A percentile compares a stretch with the other conserved stretches of the same genome.
Conservation (phyloP, 805 yeast genomes). For the Yarrowia osloensis region DNA sequence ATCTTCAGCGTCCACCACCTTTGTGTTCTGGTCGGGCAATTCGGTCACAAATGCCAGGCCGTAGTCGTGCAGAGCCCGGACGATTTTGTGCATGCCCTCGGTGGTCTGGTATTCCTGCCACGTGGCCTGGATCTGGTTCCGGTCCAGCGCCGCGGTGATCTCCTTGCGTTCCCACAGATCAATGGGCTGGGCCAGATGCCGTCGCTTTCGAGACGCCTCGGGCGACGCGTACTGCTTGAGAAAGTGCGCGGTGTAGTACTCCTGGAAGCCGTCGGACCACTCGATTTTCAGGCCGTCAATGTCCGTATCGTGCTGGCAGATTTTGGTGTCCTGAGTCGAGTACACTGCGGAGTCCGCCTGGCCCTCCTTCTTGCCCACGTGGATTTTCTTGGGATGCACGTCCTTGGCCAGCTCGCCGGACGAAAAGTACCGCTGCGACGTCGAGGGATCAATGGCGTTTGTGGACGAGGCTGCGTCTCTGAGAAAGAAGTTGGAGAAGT, state of each 20-base stretch:
- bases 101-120: conserved; percentile 49
- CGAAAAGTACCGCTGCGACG: conserved; percentile 66
- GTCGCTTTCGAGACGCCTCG: conserved; percentile 44
- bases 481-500: conserved; percentile 47
- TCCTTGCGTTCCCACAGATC: conserved; percentile 38
- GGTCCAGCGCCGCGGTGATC: conserved; percentile 34
- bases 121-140: conserved; percentile 40
- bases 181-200: conserved; percentile 43
- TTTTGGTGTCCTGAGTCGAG: neutral
- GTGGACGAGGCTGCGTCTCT: conserved; percentile 62
- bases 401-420: conserved; percentile 48
- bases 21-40: conserved; percentile 49
- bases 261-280: conserved; percentile 53
- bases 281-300: conserved; percentile 46
- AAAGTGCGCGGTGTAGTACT: conserved; percentile 51
- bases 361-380: conserved; percentile 18
- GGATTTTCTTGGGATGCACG: conserved; percentile 17
- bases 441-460: conserved; percentile 53
- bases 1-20: conserved; percentile 35
- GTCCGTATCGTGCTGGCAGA: conserved; percentile 31
- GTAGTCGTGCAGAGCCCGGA: conserved; percentile 52
- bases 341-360: conserved; percentile 2
- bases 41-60: conserved; percentile 61
- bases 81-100: conserved; percentile 44
- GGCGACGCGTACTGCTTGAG: conserved; percentile 49